Percentiles rank a stretch among this genome's conserved stretches.
Evolutionary conservation across 805 yeast genomes (phyloP).

Genomic region (Suhomyces sp.): DNA sequence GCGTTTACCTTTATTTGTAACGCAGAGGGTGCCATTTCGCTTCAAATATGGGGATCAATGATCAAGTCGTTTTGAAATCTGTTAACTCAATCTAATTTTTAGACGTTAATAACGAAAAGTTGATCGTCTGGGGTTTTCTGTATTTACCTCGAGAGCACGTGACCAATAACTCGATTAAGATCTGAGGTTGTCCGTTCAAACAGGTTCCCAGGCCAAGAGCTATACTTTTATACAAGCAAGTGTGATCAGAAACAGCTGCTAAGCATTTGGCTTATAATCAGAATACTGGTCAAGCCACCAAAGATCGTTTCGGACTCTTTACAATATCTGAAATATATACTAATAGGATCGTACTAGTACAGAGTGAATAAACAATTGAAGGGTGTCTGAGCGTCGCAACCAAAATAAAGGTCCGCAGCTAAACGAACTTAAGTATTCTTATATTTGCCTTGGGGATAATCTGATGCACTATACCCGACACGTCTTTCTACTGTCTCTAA

Average conservation of each 20-base stretch:
- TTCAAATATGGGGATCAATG: background rate
- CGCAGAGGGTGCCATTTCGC: slow-evolving; percentile 62
- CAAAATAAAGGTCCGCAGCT: background rate
- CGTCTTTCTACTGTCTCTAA: background rate
- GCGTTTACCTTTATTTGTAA: slow-evolving; percentile 72
- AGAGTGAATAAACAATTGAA: no score
- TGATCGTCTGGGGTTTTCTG: background rate
- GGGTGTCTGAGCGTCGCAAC: no score
- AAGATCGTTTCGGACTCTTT: no score
- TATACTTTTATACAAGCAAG: no score
- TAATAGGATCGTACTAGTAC: background rate
- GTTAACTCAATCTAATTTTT: background rate
- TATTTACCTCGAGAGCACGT: background rate
- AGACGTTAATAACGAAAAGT: background rate
- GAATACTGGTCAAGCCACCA: background rate
- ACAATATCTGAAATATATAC: no score
- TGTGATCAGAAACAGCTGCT: no score
- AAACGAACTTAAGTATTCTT: no score
- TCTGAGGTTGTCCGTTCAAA: background rate
- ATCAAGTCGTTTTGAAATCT: background rate
- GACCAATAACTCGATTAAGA: background rate
- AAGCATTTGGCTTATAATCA: background rate
- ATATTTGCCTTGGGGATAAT: background rate
- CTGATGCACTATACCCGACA: background rate
- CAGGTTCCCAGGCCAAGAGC: no score